phyloP scores from a whole-genome alignment of 2,329 filamentous ascomycete species.

The Albifimbria verrucaria region DNA sequence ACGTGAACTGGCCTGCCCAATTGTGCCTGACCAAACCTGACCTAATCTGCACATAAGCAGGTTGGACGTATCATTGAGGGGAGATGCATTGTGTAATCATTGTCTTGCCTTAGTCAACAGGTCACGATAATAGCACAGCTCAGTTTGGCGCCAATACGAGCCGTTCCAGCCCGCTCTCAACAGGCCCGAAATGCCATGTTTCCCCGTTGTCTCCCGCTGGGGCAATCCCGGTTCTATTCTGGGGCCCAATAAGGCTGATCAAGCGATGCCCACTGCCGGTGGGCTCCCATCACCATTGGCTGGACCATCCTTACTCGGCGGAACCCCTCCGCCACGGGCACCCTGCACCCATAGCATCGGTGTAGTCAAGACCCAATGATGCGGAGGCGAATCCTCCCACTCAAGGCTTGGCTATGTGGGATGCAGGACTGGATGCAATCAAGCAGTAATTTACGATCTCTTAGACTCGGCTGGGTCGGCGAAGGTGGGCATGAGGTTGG shows the following conservation, averaged over 20 bases:
- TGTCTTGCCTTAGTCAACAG: no score
- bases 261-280: not conserved
- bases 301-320: not conserved
- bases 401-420: not conserved
- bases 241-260: not conserved
- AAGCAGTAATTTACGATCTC: not conserved
- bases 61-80: no score
- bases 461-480: not conserved
- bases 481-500: not conserved
- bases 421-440: not conserved
- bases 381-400: not conserved
- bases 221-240: no score
- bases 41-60: no score
- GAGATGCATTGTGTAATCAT: no score
- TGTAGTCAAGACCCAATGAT: not conserved
- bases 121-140: no score
- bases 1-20: no score
- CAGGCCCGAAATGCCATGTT: no score
- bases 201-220: no score
- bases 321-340: not conserved
- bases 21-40: no score
- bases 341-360: not conserved
- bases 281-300: not conserved
- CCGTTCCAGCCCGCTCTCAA: no score
- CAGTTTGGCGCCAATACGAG: no score